Base-by-base conservation (phyloP, 108 stramenopile genomes). In the Pseudonitzschia delicatissima region DNA sequence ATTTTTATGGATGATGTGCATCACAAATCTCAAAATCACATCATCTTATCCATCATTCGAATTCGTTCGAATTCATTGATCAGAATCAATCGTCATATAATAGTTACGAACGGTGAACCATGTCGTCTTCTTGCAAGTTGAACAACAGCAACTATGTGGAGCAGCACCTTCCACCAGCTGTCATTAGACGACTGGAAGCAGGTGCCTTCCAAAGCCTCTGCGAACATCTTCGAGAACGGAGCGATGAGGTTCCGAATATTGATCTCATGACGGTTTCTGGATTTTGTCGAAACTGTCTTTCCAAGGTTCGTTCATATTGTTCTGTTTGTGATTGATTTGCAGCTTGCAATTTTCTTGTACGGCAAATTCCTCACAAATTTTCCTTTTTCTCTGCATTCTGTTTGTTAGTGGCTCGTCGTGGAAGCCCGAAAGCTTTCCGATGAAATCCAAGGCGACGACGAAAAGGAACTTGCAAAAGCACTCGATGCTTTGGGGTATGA, bases 221-320 rank as follows among this genome's bases (percentile, higher is more conserved):
- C 45, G 36, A 45, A 4, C 92, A 93, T 65, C 82, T 93, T 13
- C 74, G 74, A 50, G 83, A 84, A 21, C 71, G 89, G n/a, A 85
- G 83, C 50, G 92, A 90, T 49, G 68, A 68, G 66, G 92, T 93
- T 20, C 81, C 77, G 62, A 96, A 96, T 68, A 90, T 96, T 57
- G 93, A 93, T 73, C 65, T 96, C 25, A 96, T 96, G 96, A 86
- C 90, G 8, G 57, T 91, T 23, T 77, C 83, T 45, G 96, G 96
- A 15, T 96, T 96, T 72, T 96, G 96, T 77, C 77, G 96, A 8
- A 96, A 96, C 60, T 96, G 96, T 66, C 68, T 96, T 12, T 87
- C 91, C 37, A 96, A 95, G 81, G 89, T 85, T 67, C 37, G 81
- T 36, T 33, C 11, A 61, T 58, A 21, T 26, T 58, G 20, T 23